These are phyloP conservation scores for Trebouxia sp. DNA, from an alignment of 139 green algal genomes.

Conservation along the genomic window DNA sequence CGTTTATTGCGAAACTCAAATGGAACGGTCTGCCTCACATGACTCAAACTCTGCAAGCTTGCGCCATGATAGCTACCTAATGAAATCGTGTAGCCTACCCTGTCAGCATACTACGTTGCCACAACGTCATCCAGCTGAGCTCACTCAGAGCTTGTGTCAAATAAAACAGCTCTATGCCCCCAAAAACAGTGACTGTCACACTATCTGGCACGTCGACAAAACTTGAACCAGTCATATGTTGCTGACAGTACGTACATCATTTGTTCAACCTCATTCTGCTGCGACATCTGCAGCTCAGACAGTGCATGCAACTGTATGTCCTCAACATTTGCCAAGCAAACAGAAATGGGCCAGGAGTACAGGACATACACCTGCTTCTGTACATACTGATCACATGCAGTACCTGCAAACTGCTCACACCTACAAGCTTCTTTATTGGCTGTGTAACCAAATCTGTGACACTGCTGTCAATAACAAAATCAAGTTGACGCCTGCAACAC, in stretches of 20 bases:
- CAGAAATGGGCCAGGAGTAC: not conserved
- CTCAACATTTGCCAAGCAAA: constrained; percentile 18
- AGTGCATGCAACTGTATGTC: not conserved
- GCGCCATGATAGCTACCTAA: not conserved
- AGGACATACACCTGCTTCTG: constrained; percentile 16
- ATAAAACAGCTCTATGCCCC: not conserved
- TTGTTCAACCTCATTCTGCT: not conserved
- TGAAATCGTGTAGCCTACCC: not conserved
- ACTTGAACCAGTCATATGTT: too few relatives aligned
- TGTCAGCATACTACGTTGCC: not conserved
- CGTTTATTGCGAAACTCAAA: too few relatives aligned
- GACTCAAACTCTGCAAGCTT: not conserved
- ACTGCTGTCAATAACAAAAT: not conserved
- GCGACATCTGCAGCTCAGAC: not conserved
- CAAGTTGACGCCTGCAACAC: not conserved
- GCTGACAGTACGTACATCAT: too few relatives aligned
- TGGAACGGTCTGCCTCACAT: too few relatives aligned
- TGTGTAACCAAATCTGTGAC: not conserved
- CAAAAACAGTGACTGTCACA: too few relatives aligned
- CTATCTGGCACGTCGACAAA: too few relatives aligned
- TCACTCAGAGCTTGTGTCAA: constrained; percentile 1
- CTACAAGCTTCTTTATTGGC: constrained; percentile 1
- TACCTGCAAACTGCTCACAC: constrained; percentile 8
- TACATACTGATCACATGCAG: constrained; percentile 11
- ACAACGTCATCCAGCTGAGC: not conserved